Percentiles rank a stretch among this genome's conserved stretches.
These are phyloP conservation scores for Scenedesmus sp. DNA, from an alignment of 163 green algal genomes.

Conservation along the genomic window DNA sequence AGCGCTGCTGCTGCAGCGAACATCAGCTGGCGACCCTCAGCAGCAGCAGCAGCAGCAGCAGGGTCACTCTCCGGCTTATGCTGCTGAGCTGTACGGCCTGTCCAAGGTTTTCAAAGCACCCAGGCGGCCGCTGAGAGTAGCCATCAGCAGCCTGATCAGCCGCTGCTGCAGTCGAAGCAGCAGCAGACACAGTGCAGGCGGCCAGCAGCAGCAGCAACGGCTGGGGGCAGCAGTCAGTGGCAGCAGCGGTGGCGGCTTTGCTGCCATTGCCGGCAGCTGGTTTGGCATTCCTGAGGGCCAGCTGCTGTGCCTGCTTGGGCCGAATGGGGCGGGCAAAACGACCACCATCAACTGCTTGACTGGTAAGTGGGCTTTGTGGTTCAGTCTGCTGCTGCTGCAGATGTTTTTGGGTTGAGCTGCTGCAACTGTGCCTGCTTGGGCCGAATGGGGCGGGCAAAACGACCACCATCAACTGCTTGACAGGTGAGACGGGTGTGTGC, in stretches of 20 bases:
- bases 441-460: conserved; percentile 89
- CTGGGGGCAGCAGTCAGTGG: neutral
- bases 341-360: conserved; percentile 82
- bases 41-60: conserved; percentile 23
- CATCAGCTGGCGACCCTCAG: neutral
- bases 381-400: too few species aligned
- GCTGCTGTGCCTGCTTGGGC: conserved; percentile 94
- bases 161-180: neutral
- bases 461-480: conserved; percentile 78
- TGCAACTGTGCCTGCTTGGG: conserved; percentile 86
- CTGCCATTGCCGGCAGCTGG: conserved; percentile 66
- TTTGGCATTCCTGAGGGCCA: conserved; percentile 83
- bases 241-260: too few species aligned
- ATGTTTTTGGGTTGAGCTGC: neutral
- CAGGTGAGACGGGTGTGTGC: too few species aligned
- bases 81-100: conserved; percentile 90
- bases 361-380: too few species aligned
- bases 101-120: conserved; percentile 80
- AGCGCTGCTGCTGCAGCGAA: conserved; percentile 57
- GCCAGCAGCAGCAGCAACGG: too few species aligned
- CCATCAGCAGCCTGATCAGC: neutral
- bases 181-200: too few species aligned
- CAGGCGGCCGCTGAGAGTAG: too few species aligned
- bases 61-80: neutral
- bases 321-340: conserved; percentile 84